phyloP scores from a whole-genome alignment of 2,329 filamentous ascomycete genomes.

The Arthrobotrys conoides region DNA sequence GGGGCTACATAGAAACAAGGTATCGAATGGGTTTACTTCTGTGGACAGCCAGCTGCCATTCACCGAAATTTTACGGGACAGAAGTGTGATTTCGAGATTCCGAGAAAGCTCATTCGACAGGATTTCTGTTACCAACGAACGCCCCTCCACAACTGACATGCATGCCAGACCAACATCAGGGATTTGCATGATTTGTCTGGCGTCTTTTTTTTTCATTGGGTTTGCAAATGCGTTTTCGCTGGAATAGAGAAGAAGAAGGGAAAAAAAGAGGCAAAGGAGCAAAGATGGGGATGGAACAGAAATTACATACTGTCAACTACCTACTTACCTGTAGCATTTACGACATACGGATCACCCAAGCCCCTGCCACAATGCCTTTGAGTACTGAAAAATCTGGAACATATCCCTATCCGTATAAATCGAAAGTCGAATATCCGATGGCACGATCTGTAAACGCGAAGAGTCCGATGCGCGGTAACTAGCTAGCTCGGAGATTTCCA shows the following conservation, averaged over 20 bases:
- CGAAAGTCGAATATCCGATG: conserved; percentile 23
- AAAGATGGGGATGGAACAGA: not conserved
- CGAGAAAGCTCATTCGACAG: conserved; percentile 1
- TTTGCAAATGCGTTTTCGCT: not conserved
- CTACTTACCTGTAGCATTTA: no score
- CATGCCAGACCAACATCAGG: conserved; percentile 10
- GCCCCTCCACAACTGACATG: not conserved
- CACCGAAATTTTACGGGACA: not conserved
- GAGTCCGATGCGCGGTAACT: conserved; percentile 15
- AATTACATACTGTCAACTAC: no score
- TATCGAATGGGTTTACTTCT: not conserved
- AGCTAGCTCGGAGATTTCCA: conserved; percentile 25
- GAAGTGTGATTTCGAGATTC: not conserved
- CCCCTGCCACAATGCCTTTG: conserved; percentile 22
- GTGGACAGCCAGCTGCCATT: not conserved
- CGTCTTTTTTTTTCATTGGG: not conserved
- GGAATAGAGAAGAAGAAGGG: not conserved
- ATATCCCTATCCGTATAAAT: conserved; percentile 32
- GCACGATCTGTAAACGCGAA: conserved; percentile 8
- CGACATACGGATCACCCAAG: not conserved
- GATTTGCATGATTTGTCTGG: not conserved
- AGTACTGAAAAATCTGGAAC: conserved; percentile 23
- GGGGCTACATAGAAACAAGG: not conserved
- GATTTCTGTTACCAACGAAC: not conserved
- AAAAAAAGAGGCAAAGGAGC: not conserved